Evolutionary conservation across 2,329 filamentous ascomycete species (phyloP).

Genomic region (Fusarium xyrophilum): DNA sequence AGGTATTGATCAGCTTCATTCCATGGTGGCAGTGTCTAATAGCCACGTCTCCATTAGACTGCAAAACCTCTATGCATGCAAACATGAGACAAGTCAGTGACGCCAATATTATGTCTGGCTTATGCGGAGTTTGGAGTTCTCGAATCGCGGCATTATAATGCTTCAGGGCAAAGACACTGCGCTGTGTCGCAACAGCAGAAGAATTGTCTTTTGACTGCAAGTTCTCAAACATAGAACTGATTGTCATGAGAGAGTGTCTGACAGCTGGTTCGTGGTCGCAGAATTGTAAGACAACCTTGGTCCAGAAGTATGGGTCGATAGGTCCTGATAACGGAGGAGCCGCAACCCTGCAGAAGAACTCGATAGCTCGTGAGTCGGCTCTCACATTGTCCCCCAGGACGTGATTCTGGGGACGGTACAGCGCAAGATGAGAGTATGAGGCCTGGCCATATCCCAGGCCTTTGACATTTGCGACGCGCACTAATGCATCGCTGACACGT

Average conservation of each 20-base stretch:
- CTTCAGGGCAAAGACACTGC: slow-evolving; percentile 5
- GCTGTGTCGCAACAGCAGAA: background rate
- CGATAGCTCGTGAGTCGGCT: background rate
- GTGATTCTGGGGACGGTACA: slow-evolving; percentile 1
- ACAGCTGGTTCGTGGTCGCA: slow-evolving; percentile 22
- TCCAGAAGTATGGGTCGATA: slow-evolving; percentile 31
- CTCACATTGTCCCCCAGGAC: background rate
- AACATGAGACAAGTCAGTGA: slow-evolving; percentile 15
- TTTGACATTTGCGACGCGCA: background rate
- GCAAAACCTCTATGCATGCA: slow-evolving; percentile 14
- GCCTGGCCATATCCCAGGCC: background rate
- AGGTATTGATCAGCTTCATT: background rate
- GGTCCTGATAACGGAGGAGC: slow-evolving; percentile 25
- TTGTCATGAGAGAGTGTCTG: slow-evolving; percentile 18
- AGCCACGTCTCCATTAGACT: slow-evolving; percentile 14
- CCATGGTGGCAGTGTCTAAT: slow-evolving; percentile 14
- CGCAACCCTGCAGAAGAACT: slow-evolving; percentile 25
- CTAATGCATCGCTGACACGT: slow-evolving; percentile 6
- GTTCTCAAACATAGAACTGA: slow-evolving; percentile 10
- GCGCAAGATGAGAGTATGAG: background rate
- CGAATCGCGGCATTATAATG: slow-evolving; percentile 16
- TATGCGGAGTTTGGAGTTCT: background rate
- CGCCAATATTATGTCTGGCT: background rate
- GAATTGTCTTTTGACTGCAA: background rate
- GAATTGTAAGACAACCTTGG: slow-evolving; percentile 27